These are phyloP conservation scores for Russula earlei DNA, from an alignment of 768 basidiomycete genomes.

Conservation along the genomic window DNA sequence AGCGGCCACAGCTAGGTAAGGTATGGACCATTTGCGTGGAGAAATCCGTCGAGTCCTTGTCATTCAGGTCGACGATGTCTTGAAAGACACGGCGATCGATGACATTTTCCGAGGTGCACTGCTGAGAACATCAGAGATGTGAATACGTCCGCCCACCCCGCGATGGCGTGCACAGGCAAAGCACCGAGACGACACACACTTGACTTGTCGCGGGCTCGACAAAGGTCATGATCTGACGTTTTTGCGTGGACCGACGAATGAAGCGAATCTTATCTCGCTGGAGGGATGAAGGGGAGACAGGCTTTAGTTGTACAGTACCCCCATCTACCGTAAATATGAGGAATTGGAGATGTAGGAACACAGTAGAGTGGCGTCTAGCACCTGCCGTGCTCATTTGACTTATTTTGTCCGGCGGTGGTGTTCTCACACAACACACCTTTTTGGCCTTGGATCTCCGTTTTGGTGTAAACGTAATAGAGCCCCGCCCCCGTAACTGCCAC, in stretches of 20 bases:
- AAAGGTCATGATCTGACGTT: too few relatives aligned
- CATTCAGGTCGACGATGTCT: slow-evolving; percentile 2
- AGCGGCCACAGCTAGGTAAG: neutral
- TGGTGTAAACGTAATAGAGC: neutral
- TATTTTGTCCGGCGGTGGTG: neutral
- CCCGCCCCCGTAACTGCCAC: too few relatives aligned
- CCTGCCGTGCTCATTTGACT: neutral
- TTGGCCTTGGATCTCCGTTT: neutral
- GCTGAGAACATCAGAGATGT: neutral
- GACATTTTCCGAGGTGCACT: neutral
- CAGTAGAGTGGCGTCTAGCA: too few relatives aligned
- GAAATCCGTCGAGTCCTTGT: slow-evolving; percentile 12
- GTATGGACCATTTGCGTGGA: slow-evolving; percentile 8
- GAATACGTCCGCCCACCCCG: neutral
- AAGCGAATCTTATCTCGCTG: too few relatives aligned
- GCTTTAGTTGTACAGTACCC: too few relatives aligned
- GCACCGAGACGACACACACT: neutral
- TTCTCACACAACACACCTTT: neutral
- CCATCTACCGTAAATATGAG: too few relatives aligned
- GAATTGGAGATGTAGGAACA: too few relatives aligned
- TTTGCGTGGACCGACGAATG: too few relatives aligned
- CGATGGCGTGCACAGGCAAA: neutral
- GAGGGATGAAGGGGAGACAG: too few relatives aligned
- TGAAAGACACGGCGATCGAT: slow-evolving; percentile 13
- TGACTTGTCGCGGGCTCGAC: neutral